These are phyloP conservation scores for Dendrocalamus latiflorus DNA, from an alignment of 202 grass and related monocot species.

Conservation along the genomic window DNA sequence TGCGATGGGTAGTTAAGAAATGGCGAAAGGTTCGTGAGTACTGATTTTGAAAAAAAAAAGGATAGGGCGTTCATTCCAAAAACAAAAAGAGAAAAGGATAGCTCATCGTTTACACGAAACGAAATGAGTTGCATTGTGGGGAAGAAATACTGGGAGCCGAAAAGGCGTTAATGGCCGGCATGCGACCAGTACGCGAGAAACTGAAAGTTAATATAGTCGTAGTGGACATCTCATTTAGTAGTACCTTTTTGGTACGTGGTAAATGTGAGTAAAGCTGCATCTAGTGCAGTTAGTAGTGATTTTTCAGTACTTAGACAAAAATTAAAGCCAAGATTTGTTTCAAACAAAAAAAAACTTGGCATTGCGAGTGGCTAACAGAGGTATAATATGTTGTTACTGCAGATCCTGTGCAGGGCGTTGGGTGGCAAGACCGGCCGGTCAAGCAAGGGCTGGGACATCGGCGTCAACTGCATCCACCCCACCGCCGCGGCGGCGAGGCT, in stretches of 20 bases:
- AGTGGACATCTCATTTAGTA: neutral
- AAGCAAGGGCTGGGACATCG: constrained; percentile 80
- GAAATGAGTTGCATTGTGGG: neutral
- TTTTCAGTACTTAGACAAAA: too few species aligned
- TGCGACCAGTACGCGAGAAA: neutral
- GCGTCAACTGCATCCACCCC: constrained; percentile 87
- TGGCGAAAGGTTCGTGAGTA: neutral
- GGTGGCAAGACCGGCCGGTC: constrained; percentile 71
- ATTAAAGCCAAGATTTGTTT: too few species aligned
- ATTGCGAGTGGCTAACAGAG: neutral
- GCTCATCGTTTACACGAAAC: neutral
- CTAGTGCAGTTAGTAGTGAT: too few species aligned
- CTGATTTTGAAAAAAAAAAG: too few species aligned
- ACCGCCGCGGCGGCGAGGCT: constrained; percentile 54
- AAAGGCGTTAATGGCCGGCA: neutral
- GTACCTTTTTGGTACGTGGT: neutral
- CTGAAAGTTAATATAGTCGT: too few species aligned
- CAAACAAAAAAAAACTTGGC: neutral
- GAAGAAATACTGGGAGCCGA: too few species aligned
- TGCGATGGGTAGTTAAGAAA: neutral
- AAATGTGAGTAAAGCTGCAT: neutral
- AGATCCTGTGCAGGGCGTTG: constrained; percentile 80
- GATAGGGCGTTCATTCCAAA: neutral
- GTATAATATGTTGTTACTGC: neutral
- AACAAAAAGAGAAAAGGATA: too few species aligned